These are phyloP conservation scores for Pleurotus salmoneostramineus DNA, from an alignment of 768 basidiomycete species.

Conservation along the genomic window DNA sequence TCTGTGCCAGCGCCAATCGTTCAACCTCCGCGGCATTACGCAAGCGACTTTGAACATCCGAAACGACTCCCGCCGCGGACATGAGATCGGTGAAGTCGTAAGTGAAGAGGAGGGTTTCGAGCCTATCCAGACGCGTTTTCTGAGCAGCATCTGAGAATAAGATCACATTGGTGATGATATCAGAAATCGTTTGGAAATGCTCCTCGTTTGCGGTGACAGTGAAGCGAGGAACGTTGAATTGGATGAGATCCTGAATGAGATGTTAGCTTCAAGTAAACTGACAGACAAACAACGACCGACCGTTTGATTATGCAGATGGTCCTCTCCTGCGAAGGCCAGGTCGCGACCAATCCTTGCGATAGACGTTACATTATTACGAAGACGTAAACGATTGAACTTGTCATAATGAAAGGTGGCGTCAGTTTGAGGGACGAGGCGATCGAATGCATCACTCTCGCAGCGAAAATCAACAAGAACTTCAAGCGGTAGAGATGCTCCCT, in stretches of 20 bases:
- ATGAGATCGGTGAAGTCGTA: constrained; percentile 83
- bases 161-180: constrained; percentile 80
- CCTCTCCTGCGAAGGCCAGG: constrained; percentile 23
- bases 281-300: constrained; percentile 28
- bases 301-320: constrained; percentile 63
- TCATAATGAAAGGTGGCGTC: constrained; percentile 85
- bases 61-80: constrained; percentile 68
- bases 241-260: constrained; percentile 65
- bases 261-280: background rate
- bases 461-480: constrained; percentile 86
- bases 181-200: constrained; percentile 83
- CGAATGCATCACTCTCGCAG: constrained; percentile 79
- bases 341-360: constrained; percentile 36
- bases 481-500: constrained; percentile 69
- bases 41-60: constrained; percentile 69
- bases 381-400: constrained; percentile 89
- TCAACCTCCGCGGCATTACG: constrained; percentile 58
- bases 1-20: constrained; percentile 32
- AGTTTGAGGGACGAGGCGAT: constrained; percentile 87
- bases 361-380: constrained; percentile 68
- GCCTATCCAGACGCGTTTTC: constrained; percentile 68
- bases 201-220: constrained; percentile 80
- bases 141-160: constrained; percentile 89
- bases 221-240: constrained; percentile 80
- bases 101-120: constrained; percentile 80